Evolutionary conservation across 139 green algal species (phyloP).

Genomic region (Coccomyxa sp.): DNA sequence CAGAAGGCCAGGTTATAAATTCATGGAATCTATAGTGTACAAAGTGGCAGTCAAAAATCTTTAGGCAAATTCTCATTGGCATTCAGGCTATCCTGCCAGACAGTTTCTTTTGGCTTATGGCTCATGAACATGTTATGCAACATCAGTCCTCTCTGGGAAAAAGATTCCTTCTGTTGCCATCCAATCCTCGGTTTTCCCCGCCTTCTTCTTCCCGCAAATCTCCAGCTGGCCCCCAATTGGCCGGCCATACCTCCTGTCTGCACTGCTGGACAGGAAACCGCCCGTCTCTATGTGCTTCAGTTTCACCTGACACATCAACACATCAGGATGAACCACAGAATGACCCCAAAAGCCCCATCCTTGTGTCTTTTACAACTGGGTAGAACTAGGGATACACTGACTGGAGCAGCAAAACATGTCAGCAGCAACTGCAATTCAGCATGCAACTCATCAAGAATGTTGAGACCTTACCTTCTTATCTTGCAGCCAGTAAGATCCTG

Average conservation of each 20-base stretch:
- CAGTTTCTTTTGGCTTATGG: too few species aligned
- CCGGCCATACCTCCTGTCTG: conserved; percentile 55
- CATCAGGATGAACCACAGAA: neutral
- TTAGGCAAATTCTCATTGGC: too few species aligned
- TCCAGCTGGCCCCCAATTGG: conserved; percentile 84
- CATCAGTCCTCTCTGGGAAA: conserved; percentile 35
- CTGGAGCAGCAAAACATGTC: neutral
- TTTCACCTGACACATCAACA: conserved; percentile 33
- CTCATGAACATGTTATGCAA: too few species aligned
- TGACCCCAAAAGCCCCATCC: neutral
- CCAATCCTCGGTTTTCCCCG: conserved; percentile 54
- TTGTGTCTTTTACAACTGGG: neutral
- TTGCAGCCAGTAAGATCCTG: neutral
- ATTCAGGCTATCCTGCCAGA: too few species aligned
- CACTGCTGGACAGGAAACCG: conserved; percentile 51
- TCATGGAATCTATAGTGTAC: too few species aligned
- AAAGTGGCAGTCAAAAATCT: too few species aligned
- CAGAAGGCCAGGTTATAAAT: too few species aligned
- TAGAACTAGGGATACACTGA: too few species aligned
- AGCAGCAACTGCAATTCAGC: neutral
- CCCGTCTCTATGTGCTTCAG: conserved; percentile 74
- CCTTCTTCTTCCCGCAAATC: conserved; percentile 44
- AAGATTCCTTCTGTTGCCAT: conserved; percentile 78
- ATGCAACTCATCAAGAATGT: neutral
- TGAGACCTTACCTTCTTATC: conserved; percentile 5